These are phyloP conservation scores for Candida maesae DNA, from an alignment of 805 yeast genomes.

Conservation along the genomic window DNA sequence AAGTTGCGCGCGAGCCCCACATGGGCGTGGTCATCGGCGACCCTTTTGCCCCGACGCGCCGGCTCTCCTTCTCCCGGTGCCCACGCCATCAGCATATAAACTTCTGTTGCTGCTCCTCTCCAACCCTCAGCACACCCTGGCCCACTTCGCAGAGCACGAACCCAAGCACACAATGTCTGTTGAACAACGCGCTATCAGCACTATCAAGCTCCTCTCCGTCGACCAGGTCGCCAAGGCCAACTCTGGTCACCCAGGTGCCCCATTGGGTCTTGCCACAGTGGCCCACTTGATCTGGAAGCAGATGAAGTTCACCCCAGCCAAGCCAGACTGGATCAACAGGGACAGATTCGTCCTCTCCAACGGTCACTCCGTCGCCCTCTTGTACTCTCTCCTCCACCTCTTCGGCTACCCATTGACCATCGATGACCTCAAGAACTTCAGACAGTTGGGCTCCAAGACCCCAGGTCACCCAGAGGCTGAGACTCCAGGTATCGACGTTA, in stretches of 20 bases:
- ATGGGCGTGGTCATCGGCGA: too few relatives aligned
- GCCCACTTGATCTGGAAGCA: slow-evolving; percentile 83
- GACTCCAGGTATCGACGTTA: slow-evolving; percentile 89
- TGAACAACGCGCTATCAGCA: slow-evolving; percentile 74
- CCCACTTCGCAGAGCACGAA: not conserved
- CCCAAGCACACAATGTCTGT: slow-evolving; percentile 13
- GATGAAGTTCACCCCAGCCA: slow-evolving; percentile 81
- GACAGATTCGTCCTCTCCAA: slow-evolving; percentile 93
- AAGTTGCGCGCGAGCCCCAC: too few relatives aligned
- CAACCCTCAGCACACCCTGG: too few relatives aligned
- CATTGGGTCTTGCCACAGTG: slow-evolving; percentile 95
- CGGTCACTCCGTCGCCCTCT: slow-evolving; percentile 93
- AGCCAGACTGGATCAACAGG: slow-evolving; percentile 90
- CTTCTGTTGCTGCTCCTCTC: not conserved
- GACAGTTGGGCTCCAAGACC: slow-evolving; percentile 82
- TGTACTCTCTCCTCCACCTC: slow-evolving; percentile 80
- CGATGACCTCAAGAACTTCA: slow-evolving; percentile 84
- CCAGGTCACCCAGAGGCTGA: slow-evolving; percentile 98
- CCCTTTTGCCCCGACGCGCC: not conserved
- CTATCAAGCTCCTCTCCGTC: slow-evolving; percentile 84
- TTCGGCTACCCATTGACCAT: slow-evolving; percentile 76
- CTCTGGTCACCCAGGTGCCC: slow-evolving; percentile 99
- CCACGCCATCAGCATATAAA: slow-evolving; percentile 1
- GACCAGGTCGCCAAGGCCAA: slow-evolving; percentile 86
- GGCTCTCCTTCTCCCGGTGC: slow-evolving; percentile 1